Conservation (phyloP, 148 eudicot species). For the Polygonum aviculare region DNA sequence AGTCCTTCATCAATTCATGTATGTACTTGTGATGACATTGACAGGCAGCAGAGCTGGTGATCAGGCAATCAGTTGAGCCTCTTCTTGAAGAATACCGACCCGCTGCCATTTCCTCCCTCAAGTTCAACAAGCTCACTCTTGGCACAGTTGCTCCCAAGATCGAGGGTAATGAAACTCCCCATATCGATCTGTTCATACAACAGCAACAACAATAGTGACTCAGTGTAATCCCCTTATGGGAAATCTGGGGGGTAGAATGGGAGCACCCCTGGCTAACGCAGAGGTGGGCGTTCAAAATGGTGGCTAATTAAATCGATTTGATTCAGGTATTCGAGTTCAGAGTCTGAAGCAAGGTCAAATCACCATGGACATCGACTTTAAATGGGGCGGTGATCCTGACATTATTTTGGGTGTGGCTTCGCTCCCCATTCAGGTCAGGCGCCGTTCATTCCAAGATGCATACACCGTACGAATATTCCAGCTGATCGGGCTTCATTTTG, state of each 20-base stretch:
- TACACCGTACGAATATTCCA: neutral
- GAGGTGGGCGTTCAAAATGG: no score
- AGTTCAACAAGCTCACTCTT: constrained; percentile 87
- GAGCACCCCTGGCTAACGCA: no score
- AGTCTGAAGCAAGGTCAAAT: constrained; percentile 88
- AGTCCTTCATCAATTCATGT: no score
- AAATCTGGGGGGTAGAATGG: no score
- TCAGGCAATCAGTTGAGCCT: constrained; percentile 93
- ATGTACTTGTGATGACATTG: neutral
- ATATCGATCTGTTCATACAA: no score
- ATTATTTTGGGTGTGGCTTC: constrained; percentile 80
- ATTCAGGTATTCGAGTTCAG: constrained; percentile 86
- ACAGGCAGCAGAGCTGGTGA: constrained; percentile 78
- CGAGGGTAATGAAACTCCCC: constrained; percentile 42
- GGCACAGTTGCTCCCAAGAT: constrained; percentile 96
- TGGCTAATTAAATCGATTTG: neutral
- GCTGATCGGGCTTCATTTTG: neutral
- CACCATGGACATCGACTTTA: constrained; percentile 85
- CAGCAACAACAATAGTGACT: no score
- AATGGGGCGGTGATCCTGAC: constrained; percentile 96
- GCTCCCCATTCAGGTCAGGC: constrained; percentile 77
- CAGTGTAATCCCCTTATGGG: no score
- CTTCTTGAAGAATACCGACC: constrained; percentile 91
- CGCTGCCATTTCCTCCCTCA: constrained; percentile 73
- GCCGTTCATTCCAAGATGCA: neutral